Base-by-base conservation (phyloP, 306 rosid genomes). In the Malus sieversii region DNA sequence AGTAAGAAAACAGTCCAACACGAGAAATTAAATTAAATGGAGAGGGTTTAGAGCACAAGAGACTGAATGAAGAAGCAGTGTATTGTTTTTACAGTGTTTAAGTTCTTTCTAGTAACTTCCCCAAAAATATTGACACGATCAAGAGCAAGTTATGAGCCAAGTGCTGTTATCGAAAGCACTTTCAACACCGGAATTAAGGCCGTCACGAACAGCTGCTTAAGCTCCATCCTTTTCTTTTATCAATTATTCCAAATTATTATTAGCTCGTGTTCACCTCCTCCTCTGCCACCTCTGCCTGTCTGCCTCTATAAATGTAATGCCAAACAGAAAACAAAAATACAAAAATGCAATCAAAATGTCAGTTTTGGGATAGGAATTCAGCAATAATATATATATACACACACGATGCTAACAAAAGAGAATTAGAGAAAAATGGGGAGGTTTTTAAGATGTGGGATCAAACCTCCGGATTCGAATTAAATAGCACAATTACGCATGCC, bases 141-240 rank as follows among this genome's bases (percentile, higher is more conserved):
- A 5, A 87, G 82, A 7, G 96, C 92, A 38, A 90, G 91, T 25
- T 69, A 79, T 0, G 84, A 83, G 38, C 96, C 92, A 4, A 90
- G 81, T 16, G 80, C 85, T 8, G 92, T 86, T 12, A 90, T 40
- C 15, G 87, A 55, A 2, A 90, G 84, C 38, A 87, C 88, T 81
- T 90, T 88, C 71, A 90, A 13, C 3, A 90, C 86, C 0, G 95
- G 90, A 75, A 84, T 75, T 16, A 89, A 75, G 20, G 92, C 92
- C 13, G 82, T 80, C 46, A 87, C 52, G 67, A 90, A 84, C 64
- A 90, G 88, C 25, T 81, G 55, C 76, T 82, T 27, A 44, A 88
- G 67, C 10, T n/a, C 78, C 92, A 88, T 83, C 33, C 1, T 4
- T 14, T 40, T 35, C 66, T 9, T 20, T 10, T 13, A 8, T 58